Percentiles rank a stretch among this genome's conserved stretches.
Evolutionary conservation across 129 eudicot genomes (phyloP).

Genomic region (Centrapalus pauciflorus): DNA sequence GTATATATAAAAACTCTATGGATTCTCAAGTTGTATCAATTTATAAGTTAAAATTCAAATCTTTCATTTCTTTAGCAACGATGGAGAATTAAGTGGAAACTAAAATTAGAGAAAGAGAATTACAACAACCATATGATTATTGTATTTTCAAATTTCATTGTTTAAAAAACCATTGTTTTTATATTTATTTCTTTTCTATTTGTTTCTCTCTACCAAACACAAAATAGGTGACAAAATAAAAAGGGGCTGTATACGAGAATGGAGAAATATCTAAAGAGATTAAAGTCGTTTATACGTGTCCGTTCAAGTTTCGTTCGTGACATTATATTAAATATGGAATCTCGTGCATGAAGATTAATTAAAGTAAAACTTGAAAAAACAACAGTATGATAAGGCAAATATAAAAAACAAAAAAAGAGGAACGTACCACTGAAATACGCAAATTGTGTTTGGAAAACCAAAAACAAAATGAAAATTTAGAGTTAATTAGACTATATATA

Average conservation of each 20-base stretch:
- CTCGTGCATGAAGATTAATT: constrained; percentile 8
- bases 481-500: neutral
- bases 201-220: too few species aligned
- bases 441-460: neutral
- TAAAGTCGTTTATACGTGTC: constrained; percentile 1
- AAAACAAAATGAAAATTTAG: neutral
- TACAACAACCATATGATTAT: too few species aligned
- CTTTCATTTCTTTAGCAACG: too few species aligned
- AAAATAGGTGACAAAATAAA: constrained; percentile 1
- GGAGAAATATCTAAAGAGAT: neutral
- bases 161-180: too few species aligned
- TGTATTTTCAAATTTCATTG: too few species aligned
- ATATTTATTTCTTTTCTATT: too few species aligned
- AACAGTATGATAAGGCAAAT: neutral
- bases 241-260: neutral
- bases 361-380: neutral
- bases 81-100: too few species aligned
- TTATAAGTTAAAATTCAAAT: too few species aligned
- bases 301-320: constrained; percentile 15
- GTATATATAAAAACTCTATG: too few species aligned
- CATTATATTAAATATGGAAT: neutral
- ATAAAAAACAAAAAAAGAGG: neutral
- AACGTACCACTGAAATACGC: neutral
- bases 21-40: too few species aligned
- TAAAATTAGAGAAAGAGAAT: too few species aligned